A percentile compares a stretch with the other conserved stretches of the same genome.
Evolutionary conservation across 208 protist species (phyloP).

Genomic region (Acanthamoeba rhysodes): DNA sequence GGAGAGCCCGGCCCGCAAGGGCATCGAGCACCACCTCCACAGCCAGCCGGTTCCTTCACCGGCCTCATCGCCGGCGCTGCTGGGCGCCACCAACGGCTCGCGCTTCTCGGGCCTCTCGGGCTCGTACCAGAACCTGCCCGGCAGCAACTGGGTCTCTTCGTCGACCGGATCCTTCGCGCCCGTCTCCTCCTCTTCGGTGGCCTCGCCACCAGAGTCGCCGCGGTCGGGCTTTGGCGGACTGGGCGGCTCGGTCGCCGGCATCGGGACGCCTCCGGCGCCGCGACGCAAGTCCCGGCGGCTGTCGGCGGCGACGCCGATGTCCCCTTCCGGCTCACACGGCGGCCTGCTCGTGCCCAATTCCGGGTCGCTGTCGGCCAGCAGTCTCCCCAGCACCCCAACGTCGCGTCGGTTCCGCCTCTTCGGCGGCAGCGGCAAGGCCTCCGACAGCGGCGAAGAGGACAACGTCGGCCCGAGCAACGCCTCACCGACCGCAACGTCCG

Average conservation of each 20-base stretch:
- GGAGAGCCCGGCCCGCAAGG: not conserved
- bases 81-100: not conserved
- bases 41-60: not conserved
- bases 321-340: not conserved
- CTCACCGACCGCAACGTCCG: not conserved
- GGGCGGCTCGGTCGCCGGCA: not conserved
- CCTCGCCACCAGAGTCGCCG: conserved; percentile 15
- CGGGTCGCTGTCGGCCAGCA: not conserved
- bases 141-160: not conserved
- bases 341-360: not conserved
- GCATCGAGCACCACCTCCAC: not conserved
- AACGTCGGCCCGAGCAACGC: not conserved
- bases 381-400: not conserved
- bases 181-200: not conserved
- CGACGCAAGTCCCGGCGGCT: not conserved
- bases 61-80: not conserved
- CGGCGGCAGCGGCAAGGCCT: not conserved
- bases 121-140: not conserved
- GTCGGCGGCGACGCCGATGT: not conserved
- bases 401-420: conserved; percentile 6
- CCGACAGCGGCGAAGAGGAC: not conserved
- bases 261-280: not conserved
- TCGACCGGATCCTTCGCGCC: not conserved
- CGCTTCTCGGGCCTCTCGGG: not conserved
- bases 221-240: not conserved